A percentile compares a stretch with the other conserved stretches of the same genome.
Conservation (phyloP, 176 grass and related monocot genomes). For the Oryza longistaminata region DNA sequence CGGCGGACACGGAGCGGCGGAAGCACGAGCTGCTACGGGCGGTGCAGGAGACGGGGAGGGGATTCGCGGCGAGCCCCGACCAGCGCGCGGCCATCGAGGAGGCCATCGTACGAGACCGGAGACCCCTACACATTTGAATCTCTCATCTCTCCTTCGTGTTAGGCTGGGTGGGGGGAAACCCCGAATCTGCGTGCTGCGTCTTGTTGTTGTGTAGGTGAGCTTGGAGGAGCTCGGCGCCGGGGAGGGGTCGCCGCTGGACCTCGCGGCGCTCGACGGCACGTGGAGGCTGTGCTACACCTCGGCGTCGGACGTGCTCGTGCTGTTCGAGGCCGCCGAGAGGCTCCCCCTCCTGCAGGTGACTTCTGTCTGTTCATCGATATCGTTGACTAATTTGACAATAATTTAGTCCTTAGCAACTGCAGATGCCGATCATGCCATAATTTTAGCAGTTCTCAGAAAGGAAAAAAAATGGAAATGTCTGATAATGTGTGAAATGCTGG, state of each 20-base stretch:
- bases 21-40: slow-evolving; percentile 75
- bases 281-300: slow-evolving; percentile 96
- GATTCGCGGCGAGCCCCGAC: slow-evolving; percentile 57
- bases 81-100: slow-evolving; percentile 90
- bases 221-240: slow-evolving; percentile 73
- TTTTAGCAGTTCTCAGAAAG: not conserved
- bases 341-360: slow-evolving; percentile 70
- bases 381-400: not conserved
- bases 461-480: not conserved
- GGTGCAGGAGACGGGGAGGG: slow-evolving; percentile 81
- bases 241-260: slow-evolving; percentile 55
- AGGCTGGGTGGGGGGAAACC: not conserved
- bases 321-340: slow-evolving; percentile 84
- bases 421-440: not conserved
- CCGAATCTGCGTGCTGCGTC: slow-evolving; percentile 20
- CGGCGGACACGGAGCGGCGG: slow-evolving; percentile 58
- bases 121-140: not conserved
- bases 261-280: slow-evolving; percentile 71
- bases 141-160: not conserved
- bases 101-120: slow-evolving; percentile 49
- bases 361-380: not conserved
- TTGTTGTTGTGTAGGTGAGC: slow-evolving; percentile 54
- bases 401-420: not conserved
- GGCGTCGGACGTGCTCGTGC: slow-evolving; percentile 75
- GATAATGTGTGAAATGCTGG: not conserved